Evolutionary conservation across 148 eudicot genomes (phyloP), one percentile per base, ranked within the genome.

Genomic region (Vaccinium myrtillus): DNA sequence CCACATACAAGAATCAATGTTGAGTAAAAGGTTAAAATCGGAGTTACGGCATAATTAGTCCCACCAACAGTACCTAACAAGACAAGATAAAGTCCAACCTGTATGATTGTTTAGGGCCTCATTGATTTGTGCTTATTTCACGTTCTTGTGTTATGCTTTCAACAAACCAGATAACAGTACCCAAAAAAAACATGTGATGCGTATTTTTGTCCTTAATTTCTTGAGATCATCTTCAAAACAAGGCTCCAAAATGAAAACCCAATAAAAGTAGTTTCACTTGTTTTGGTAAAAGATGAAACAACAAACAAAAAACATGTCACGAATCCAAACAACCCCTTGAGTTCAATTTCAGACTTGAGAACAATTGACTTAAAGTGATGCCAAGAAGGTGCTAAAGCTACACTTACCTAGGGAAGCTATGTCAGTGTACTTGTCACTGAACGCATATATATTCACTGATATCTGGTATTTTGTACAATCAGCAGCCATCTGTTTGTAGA

Each of bases 401-500:
- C 43, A 53, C 88, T 63, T 92, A 97, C 99, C 99, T 83, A 97
- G 82, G 80, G 99, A 93, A 46, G 99, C 99, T 86, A 97, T 90
- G 85, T 97, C 99, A 63, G 93, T 93, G 88, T 95, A 97, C 88
- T 97, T 97, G 89, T 97, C 99, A 87, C 99, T 95, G 90, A 95
- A 93, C 61, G 99, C 98, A 89, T 95, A 97, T 15, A 95, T 87
- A 83, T 97, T 95, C 51, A 94, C 95, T 63, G 93, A 94, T 87
- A 97, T 94, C 95, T 97, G 98, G 86, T 84, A 92, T 90, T 97
- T 97, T 16, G 98, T 93, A 79, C 93, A 92, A 89, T 97, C 98
- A 85, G 98, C 99, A 86, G 99, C 99, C 98, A 94, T 97, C 89
- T 97, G 99, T 89, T 97, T 97, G 90, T 97, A 97, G 83, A 97